Percentiles rank a stretch among this genome's conserved stretches.
phyloP scores from a whole-genome alignment of 2,329 filamentous ascomycete species.

The Penicillium paneum region DNA sequence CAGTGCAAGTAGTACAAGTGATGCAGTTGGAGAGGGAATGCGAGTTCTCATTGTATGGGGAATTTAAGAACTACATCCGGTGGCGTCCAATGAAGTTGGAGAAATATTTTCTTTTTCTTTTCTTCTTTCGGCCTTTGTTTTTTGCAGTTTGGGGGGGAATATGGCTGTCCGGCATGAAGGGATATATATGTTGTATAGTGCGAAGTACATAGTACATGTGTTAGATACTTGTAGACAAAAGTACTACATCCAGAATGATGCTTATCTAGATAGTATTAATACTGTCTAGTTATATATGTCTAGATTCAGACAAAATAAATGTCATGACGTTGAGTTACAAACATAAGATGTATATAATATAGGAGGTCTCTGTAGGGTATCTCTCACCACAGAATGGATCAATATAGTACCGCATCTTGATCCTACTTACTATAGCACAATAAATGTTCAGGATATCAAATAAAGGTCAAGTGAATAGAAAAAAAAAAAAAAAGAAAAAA shows the following conservation, averaged over 20 bases:
- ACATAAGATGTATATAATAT: not conserved
- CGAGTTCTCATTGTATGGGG: conserved; percentile 1
- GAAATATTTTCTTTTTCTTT: not conserved
- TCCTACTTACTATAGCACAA: not conserved
- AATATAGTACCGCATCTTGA: not conserved
- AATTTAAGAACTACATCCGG: not conserved
- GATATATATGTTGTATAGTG: not conserved
- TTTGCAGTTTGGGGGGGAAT: not conserved
- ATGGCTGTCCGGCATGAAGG: not conserved
- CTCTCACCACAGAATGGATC: not conserved
- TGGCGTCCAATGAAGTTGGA: not conserved
- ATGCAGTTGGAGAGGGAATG: not conserved
- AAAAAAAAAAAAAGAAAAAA: not conserved
- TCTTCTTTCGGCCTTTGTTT: not conserved
- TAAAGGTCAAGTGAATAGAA: not conserved
- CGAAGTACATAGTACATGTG: not conserved
- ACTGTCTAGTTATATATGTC: not conserved
- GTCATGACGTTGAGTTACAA: not conserved
- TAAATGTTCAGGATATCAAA: not conserved
- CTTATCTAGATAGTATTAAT: not conserved
- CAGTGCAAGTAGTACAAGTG: not conserved
- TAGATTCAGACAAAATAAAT: not conserved
- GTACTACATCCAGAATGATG: not conserved
- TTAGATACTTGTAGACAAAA: not conserved
- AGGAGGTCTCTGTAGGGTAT: not conserved